These are phyloP conservation scores for Saturnispora dispora DNA, from an alignment of 805 yeast species.

Conservation along the genomic window DNA sequence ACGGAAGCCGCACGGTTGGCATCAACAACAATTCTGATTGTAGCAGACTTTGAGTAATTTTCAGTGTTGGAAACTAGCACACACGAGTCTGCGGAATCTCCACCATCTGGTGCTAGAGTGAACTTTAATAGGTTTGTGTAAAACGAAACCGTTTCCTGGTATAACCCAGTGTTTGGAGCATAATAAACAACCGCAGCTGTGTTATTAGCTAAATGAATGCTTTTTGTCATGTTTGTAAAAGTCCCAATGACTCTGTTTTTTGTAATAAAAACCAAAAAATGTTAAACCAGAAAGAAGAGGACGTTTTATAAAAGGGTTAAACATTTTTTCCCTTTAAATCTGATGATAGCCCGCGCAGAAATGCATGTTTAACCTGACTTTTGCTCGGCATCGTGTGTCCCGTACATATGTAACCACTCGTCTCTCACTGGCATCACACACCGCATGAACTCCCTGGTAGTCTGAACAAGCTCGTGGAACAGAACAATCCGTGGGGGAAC, in stretches of 20 bases:
- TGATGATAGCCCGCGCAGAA: conserved; percentile 3
- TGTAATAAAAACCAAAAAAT: neutral
- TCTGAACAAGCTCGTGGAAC: conserved; percentile 76
- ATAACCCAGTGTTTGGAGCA: conserved; percentile 41
- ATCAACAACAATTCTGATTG: conserved; percentile 21
- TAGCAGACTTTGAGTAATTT: conserved; percentile 20
- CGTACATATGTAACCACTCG: conserved; percentile 63
- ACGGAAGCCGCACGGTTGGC: conserved; percentile 20
- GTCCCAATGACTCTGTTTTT: neutral
- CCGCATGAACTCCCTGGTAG: conserved; percentile 84
- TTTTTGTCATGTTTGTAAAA: conserved; percentile 3
- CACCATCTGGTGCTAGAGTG: conserved; percentile 7
- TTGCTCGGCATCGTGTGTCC: conserved; percentile 37
- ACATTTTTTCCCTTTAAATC: neutral
- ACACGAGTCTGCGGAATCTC: conserved; percentile 19
- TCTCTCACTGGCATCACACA: conserved; percentile 68
- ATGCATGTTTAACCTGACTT: conserved; percentile 1
- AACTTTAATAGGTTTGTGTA: conserved; percentile 41
- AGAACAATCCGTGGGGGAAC: conserved; percentile 71
- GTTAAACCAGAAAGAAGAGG: neutral
- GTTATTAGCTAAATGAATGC: conserved; percentile 40
- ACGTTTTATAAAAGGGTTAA: neutral
- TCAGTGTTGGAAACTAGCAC: conserved; percentile 25
- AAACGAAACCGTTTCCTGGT: conserved; percentile 42
- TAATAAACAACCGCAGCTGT: conserved; percentile 42